Percentiles rank a stretch among this genome's conserved stretches.
phyloP scores from a whole-genome alignment of 805 yeast species.

The Torulaspora indica region DNA sequence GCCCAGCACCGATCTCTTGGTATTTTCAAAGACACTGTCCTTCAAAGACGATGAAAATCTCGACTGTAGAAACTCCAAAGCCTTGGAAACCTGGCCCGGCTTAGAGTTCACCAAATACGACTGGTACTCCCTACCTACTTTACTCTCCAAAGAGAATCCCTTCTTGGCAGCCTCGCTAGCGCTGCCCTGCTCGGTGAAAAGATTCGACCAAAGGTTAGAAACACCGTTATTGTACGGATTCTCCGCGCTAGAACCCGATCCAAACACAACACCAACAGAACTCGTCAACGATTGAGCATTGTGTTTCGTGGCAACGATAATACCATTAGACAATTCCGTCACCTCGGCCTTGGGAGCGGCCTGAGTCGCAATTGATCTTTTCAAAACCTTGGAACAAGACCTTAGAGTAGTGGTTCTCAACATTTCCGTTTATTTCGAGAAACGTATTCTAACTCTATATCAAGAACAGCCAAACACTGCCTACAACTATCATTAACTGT shows the following conservation, averaged over 20 bases:
- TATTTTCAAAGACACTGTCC: slow-evolving; percentile 45
- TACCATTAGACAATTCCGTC: slow-evolving; percentile 70
- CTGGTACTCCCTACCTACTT: slow-evolving; percentile 58
- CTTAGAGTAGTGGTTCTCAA: slow-evolving; percentile 24
- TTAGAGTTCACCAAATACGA: slow-evolving; percentile 54
- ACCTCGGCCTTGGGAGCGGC: slow-evolving; percentile 56
- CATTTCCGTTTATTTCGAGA: slow-evolving; percentile 11
- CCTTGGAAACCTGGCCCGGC: slow-evolving; percentile 47
- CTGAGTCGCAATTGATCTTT: slow-evolving; percentile 27
- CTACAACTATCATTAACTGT: not conserved
- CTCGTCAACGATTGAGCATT: slow-evolving; percentile 47
- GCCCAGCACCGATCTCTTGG: slow-evolving; percentile 44
- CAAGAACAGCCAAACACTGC: not conserved
- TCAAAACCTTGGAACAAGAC: slow-evolving; percentile 18
- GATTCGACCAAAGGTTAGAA: slow-evolving; percentile 55
- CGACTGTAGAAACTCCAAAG: slow-evolving; percentile 49
- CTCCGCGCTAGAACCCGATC: slow-evolving; percentile 77
- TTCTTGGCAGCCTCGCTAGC: slow-evolving; percentile 38
- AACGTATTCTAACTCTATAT: not conserved
- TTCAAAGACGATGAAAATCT: slow-evolving; percentile 38
- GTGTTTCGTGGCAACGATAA: slow-evolving; percentile 65
- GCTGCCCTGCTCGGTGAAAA: slow-evolving; percentile 40
- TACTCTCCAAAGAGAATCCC: slow-evolving; percentile 55
- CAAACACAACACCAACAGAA: slow-evolving; percentile 64
- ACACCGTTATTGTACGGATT: slow-evolving; percentile 80